Evolutionary conservation across 257 asterid genomes (phyloP).

Genomic region (Nicotiana tabacum): DNA sequence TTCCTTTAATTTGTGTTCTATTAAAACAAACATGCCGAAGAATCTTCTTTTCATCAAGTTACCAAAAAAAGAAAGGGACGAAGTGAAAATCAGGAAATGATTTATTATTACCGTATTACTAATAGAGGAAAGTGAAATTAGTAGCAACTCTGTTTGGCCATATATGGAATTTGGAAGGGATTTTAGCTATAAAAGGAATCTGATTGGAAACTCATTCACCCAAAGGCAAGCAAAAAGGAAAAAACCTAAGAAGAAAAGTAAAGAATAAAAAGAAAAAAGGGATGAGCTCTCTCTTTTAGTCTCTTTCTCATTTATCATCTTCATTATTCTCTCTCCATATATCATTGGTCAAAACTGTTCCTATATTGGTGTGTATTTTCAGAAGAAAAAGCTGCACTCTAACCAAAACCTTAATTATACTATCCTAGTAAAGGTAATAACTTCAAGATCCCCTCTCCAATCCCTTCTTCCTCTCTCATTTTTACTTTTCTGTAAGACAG

Average conservation of each 20-base stretch:
- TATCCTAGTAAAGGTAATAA: conserved; percentile 9
- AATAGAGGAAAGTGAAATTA: no score
- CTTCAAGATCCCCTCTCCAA: not conserved
- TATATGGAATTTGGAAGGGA: conserved; percentile 5
- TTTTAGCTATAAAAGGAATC: no score
- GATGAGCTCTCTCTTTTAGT: not conserved
- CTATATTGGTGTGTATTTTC: not conserved
- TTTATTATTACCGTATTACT: no score
- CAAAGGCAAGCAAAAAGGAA: no score
- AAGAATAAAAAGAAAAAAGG: not conserved
- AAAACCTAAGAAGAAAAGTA: not conserved
- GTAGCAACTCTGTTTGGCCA: conserved; percentile 14
- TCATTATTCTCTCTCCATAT: conserved; percentile 2
- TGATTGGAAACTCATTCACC: no score
- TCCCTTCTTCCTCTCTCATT: no score
- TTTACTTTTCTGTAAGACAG: no score
- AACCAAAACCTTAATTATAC: not conserved
- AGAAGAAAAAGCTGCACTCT: not conserved
- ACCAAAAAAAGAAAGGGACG: no score
- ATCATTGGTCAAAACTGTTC: conserved; percentile 9
- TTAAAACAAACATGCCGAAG: no score
- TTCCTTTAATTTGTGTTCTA: no score
- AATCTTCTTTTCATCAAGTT: no score
- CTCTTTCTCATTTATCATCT: not conserved
- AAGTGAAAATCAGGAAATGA: no score